Conservation (phyloP, 2,329 filamentous ascomycete species). For the Monosporascus cannonballus region DNA sequence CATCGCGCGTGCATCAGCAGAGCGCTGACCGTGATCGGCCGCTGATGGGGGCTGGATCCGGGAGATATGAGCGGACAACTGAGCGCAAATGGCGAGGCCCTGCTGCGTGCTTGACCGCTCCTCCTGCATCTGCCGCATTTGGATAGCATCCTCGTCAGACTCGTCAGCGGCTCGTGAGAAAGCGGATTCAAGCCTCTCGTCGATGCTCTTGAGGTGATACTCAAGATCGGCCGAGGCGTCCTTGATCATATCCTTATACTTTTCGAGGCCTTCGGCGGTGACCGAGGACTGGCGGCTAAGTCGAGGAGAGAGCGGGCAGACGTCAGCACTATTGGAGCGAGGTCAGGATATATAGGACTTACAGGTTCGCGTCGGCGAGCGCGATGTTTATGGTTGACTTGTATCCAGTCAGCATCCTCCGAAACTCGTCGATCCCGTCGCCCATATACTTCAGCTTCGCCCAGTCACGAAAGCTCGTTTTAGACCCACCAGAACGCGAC, state of each 20-base stretch:
- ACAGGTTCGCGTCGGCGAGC: conserved; percentile 33
- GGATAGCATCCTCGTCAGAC: conserved; percentile 20
- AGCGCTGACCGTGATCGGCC: neutral
- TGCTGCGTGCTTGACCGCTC: conserved; percentile 28
- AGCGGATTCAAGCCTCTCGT: conserved; percentile 20
- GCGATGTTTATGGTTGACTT: conserved; percentile 36
- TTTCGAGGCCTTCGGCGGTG: conserved; percentile 23
- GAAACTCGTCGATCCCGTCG: conserved; percentile 36
- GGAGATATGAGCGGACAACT: conserved; percentile 26
- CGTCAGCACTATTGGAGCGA: conserved; percentile 4
- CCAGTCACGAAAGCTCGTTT: conserved; percentile 39
- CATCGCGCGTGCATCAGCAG: no score
- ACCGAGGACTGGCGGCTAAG: conserved; percentile 26
- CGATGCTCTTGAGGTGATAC: no score
- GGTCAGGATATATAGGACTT: conserved; percentile 17
- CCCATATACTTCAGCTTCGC: conserved; percentile 37
- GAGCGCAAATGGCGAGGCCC: conserved; percentile 27
- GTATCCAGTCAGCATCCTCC: conserved; percentile 32
- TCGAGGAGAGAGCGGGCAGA: conserved; percentile 4
- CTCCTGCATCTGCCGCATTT: conserved; percentile 22
- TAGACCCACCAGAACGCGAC: conserved; percentile 25
- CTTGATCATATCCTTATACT: conserved; percentile 28
- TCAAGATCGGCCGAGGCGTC: conserved; percentile 16
- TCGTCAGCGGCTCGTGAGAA: conserved; percentile 9
- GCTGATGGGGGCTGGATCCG: conserved; percentile 12